Conservation (phyloP, 306 rosid genomes). For the Cicer pinnatifidum region DNA sequence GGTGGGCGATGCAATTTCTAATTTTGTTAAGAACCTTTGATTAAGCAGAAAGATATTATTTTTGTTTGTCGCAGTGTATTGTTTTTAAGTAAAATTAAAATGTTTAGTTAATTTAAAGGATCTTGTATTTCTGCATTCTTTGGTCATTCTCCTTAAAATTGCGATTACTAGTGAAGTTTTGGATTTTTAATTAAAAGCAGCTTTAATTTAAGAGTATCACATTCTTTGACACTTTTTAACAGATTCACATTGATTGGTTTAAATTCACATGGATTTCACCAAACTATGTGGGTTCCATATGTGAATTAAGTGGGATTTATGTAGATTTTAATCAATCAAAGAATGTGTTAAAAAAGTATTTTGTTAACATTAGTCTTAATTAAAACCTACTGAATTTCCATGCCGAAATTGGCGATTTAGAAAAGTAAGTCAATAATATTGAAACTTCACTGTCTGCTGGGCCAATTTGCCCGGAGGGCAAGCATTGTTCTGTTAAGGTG, state of each 20-base stretch:
- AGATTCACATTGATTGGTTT: too few species aligned
- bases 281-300: too few species aligned
- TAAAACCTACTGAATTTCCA: not conserved
- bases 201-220: too few species aligned
- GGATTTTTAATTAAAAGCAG: not conserved
- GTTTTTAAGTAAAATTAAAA: not conserved
- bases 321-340: too few species aligned
- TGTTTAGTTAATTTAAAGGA: not conserved
- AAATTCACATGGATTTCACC: too few species aligned
- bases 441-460: too few species aligned
- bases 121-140: not conserved
- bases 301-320: too few species aligned
- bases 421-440: not conserved
- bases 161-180: not conserved
- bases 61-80: not conserved
- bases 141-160: not conserved
- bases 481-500: too few species aligned
- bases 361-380: too few species aligned
- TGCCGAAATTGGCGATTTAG: not conserved
- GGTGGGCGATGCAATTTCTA: not conserved
- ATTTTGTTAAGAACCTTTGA: not conserved
- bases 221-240: too few species aligned
- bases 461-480: too few species aligned
- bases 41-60: constrained; percentile 2
- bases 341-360: too few species aligned